Conservation (phyloP, 2,329 filamentous ascomycete genomes). For the Fusarium virguliforme region DNA sequence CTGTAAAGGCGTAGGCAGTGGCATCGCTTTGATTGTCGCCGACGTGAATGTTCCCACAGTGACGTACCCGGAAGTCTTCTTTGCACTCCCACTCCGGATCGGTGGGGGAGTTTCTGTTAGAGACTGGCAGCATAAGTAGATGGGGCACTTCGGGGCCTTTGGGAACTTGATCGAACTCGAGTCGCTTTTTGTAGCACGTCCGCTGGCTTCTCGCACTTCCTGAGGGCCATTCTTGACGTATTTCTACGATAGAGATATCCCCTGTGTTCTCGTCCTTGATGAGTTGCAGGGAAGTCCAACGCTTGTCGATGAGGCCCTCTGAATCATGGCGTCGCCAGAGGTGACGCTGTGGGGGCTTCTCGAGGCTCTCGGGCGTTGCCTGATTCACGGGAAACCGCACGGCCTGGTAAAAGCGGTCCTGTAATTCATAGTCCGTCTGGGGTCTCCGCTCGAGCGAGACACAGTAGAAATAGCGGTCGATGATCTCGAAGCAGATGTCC, state of each 20-base stretch:
- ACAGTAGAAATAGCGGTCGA: constrained; percentile 77
- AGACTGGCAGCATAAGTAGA: not conserved
- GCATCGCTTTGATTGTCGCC: constrained; percentile 61
- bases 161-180: constrained; percentile 58
- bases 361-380: constrained; percentile 57
- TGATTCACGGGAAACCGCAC: constrained; percentile 72
- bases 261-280: constrained; percentile 73
- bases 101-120: not conserved
- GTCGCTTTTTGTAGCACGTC: constrained; percentile 75
- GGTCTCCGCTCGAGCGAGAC: constrained; percentile 76
- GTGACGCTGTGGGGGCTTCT: constrained; percentile 59
- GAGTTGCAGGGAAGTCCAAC: constrained; percentile 79
- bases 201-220: constrained; percentile 71
- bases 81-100: constrained; percentile 56
- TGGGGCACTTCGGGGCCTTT: not conserved
- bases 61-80: constrained; percentile 40
- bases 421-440: constrained; percentile 75
- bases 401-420: constrained; percentile 79
- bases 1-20: constrained; percentile 65
- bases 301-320: constrained; percentile 81
- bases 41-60: constrained; percentile 59
- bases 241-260: constrained; percentile 75
- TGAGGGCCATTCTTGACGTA: constrained; percentile 76
- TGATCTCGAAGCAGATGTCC: constrained; percentile 81
- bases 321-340: constrained; percentile 77